phyloP scores from a whole-genome alignment of 148 eudicot genomes.

The Pharnaceum exiguum region DNA sequence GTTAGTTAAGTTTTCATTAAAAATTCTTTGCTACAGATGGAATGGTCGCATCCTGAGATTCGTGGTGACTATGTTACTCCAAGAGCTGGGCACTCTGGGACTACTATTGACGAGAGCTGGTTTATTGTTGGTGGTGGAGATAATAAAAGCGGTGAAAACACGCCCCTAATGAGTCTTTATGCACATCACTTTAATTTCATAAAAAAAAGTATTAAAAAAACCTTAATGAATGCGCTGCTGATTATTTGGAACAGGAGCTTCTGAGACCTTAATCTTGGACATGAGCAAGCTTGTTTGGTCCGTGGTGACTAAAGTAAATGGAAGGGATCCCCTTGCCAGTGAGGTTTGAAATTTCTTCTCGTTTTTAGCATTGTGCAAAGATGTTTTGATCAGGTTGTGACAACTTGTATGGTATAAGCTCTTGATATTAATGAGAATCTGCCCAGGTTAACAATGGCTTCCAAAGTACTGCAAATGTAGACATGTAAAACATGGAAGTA shows the following conservation, averaged over 20 bases:
- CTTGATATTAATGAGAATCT: too few relatives aligned
- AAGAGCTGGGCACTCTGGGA: constrained; percentile 92
- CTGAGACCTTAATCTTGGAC: constrained; percentile 66
- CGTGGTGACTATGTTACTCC: constrained; percentile 69
- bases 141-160: constrained; percentile 65
- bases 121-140: constrained; percentile 94
- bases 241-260: constrained; percentile 49
- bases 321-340: constrained; percentile 90
- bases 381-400: constrained; percentile 1
- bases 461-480: too few relatives aligned
- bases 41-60: constrained; percentile 91
- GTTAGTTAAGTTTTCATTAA: too few relatives aligned
- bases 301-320: constrained; percentile 48
- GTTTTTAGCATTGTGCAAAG: constrained; percentile 2
- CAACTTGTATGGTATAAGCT: neutral
- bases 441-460: too few relatives aligned
- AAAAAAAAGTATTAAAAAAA: too few relatives aligned
- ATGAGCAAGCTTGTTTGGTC: constrained; percentile 79
- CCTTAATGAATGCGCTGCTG: neutral
- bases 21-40: constrained; percentile 73
- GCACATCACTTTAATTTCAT: neutral
- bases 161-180: neutral
- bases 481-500: too few relatives aligned
- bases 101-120: constrained; percentile 70
- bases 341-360: constrained; percentile 52